Percentiles rank a stretch among this genome's conserved stretches.
Evolutionary conservation across 345 rosid species (phyloP).

Genomic region (Salix koriyanagi): DNA sequence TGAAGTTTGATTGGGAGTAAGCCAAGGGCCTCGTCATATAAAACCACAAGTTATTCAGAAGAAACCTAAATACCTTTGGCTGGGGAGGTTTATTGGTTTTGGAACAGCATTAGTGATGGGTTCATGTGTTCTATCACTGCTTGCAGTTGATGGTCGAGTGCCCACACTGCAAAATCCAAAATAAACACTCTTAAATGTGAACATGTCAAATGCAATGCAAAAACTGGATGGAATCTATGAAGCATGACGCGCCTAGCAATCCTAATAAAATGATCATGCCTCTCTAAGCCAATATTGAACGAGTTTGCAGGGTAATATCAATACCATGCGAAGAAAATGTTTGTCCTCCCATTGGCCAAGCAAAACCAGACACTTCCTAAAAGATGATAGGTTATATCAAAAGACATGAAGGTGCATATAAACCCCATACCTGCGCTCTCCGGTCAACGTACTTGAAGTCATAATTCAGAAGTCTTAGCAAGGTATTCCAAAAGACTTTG

Average conservation of each 20-base stretch:
- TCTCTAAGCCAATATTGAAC: neutral
- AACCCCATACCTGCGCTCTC: conserved; percentile 52
- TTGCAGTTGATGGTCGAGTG: too few relatives aligned
- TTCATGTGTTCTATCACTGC: too few relatives aligned
- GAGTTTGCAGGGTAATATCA: neutral
- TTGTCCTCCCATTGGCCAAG: neutral
- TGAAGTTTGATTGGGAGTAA: too few relatives aligned
- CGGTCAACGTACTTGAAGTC: conserved; percentile 48
- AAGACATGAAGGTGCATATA: neutral
- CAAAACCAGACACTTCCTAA: neutral
- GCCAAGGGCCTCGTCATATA: too few relatives aligned
- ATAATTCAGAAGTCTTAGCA: conserved; percentile 32
- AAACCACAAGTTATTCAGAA: too few relatives aligned
- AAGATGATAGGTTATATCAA: neutral
- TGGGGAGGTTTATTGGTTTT: too few relatives aligned
- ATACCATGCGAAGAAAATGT: neutral
- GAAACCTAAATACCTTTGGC: too few relatives aligned
- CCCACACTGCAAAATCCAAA: neutral
- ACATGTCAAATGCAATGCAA: neutral
- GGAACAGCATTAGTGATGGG: too few relatives aligned
- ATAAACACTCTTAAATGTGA: neutral
- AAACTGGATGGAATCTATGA: neutral
- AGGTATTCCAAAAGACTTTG: conserved; percentile 44
- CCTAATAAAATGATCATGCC: neutral
- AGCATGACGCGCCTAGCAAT: neutral